These are phyloP conservation scores for Eleusine indica DNA, from an alignment of 176 grass and related monocot genomes.

Conservation along the genomic window DNA sequence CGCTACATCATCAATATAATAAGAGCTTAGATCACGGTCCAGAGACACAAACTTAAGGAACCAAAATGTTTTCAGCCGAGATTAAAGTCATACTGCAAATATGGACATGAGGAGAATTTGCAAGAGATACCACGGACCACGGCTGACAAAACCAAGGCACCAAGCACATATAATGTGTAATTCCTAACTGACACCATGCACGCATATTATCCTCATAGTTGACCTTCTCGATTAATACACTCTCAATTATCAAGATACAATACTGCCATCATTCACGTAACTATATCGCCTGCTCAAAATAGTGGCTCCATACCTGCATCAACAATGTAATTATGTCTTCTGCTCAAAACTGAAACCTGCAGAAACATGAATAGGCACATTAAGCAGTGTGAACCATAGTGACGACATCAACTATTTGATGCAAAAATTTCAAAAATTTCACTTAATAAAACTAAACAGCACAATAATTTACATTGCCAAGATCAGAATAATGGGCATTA, in stretches of 20 bases:
- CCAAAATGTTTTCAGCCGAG: not conserved
- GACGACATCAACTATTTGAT: not conserved
- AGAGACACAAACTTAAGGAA: too few relatives aligned
- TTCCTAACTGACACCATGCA: not conserved
- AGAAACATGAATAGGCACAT: not conserved
- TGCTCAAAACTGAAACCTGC: not conserved
- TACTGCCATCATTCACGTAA: not conserved
- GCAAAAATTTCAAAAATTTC: not conserved
- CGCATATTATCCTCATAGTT: not conserved
- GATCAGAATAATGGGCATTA: too few relatives aligned
- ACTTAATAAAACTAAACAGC: not conserved
- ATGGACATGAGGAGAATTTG: not conserved
- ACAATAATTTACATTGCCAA: not conserved
- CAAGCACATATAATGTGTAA: not conserved
- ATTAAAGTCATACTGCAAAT: not conserved
- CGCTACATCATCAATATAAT: not conserved
- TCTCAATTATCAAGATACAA: not conserved
- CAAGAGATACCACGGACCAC: not conserved
- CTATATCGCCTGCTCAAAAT: too few relatives aligned
- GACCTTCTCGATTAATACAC: not conserved
- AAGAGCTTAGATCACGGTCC: not conserved
- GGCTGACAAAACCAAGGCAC: not conserved
- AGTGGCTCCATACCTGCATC: not conserved
- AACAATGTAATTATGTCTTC: not conserved
- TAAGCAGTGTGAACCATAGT: not conserved